These are phyloP conservation scores for Nephromyces sp. DNA, from an alignment of 169 alveolate species.

Conservation along the genomic window DNA sequence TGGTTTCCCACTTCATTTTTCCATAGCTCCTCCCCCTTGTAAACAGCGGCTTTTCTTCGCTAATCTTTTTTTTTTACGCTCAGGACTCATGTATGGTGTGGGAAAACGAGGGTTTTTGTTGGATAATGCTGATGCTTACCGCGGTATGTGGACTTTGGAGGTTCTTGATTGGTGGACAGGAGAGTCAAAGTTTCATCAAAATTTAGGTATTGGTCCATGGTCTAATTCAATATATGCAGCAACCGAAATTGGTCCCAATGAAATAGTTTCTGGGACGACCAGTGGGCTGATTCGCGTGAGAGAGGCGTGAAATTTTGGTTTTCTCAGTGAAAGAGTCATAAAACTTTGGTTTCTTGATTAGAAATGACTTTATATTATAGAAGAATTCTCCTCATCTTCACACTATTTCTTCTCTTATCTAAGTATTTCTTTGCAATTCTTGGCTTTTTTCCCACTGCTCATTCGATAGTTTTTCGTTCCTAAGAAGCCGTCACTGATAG, in stretches of 20 bases:
- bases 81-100: constrained; percentile 35
- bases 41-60: background rate
- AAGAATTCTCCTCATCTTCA: no score
- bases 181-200: constrained; percentile 20
- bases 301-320: no score
- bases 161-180: constrained; percentile 48
- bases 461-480: no score
- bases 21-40: no score
- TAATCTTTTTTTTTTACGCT: background rate
- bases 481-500: no score
- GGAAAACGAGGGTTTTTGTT: constrained; percentile 35
- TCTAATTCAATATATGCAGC: constrained; percentile 35
- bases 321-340: no score
- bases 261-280: constrained; percentile 36
- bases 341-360: no score
- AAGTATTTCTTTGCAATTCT: no score
- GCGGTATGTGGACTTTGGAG: constrained; percentile 44
- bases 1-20: background rate
- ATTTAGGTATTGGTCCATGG: constrained; percentile 38
- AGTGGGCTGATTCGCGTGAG: constrained; percentile 32
- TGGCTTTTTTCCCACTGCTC: no score
- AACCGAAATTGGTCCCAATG: constrained; percentile 37
- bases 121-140: constrained; percentile 28
- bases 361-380: no score
- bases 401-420: no score